These are phyloP conservation scores for Lentinula lateritia DNA, from an alignment of 768 basidiomycete genomes.

Conservation along the genomic window DNA sequence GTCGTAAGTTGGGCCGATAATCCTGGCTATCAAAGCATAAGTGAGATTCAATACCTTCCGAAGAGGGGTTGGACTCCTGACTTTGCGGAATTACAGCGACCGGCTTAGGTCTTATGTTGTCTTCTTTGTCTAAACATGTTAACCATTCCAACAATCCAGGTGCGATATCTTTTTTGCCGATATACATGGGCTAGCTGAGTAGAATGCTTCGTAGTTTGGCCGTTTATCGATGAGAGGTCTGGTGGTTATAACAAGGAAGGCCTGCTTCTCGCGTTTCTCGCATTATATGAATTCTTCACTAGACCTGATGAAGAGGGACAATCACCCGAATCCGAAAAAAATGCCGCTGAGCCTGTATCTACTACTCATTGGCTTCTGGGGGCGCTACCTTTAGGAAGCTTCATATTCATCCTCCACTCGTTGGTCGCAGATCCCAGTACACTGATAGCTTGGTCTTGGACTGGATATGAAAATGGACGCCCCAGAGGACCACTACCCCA, in stretches of 20 bases:
- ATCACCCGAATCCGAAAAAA: neutral
- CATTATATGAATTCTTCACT: conserved; percentile 50
- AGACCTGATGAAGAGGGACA: conserved; percentile 25
- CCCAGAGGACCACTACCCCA: conserved; percentile 70
- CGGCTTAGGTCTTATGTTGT: conserved; percentile 58
- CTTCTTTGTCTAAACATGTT: conserved; percentile 67
- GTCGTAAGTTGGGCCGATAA: conserved; percentile 47
- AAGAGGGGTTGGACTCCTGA: neutral
- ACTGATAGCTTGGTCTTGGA: conserved; percentile 85
- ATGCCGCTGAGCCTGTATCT: neutral
- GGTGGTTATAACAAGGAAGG: conserved; percentile 71
- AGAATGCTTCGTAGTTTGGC: conserved; percentile 56
- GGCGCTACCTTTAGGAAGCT: conserved; percentile 57
- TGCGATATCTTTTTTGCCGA: conserved; percentile 18
- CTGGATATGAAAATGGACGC: conserved; percentile 62
- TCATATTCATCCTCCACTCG: conserved; percentile 69
- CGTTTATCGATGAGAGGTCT: conserved; percentile 58
- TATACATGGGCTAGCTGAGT: neutral
- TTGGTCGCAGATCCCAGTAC: conserved; percentile 73
- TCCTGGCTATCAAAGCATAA: conserved; percentile 41
- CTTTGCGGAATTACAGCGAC: conserved; percentile 38
- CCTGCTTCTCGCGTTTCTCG: conserved; percentile 48
- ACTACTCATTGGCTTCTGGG: conserved; percentile 19
- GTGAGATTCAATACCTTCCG: conserved; percentile 26
- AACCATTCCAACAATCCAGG: conserved; percentile 82